Evolutionary conservation across 306 rosid genomes (phyloP).

Genomic region (Trifolium repens): DNA sequence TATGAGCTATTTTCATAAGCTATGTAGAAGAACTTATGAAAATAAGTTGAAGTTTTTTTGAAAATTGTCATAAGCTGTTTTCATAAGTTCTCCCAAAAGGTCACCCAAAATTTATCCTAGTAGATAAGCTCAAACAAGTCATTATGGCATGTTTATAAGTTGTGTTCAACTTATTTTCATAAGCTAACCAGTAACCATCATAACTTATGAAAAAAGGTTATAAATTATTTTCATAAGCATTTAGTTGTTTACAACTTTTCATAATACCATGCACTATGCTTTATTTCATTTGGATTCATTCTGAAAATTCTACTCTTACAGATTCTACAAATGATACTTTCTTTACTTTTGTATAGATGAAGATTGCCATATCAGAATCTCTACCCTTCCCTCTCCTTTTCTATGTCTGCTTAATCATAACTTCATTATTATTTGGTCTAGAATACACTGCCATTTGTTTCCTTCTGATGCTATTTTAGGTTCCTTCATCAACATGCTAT

Average conservation of each 20-base stretch:
- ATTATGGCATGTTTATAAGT: neutral
- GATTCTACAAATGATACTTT: slow-evolving; percentile 40
- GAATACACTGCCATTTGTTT: slow-evolving; percentile 37
- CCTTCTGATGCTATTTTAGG: slow-evolving; percentile 42
- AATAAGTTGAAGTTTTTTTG: too few species aligned
- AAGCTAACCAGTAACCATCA: neutral
- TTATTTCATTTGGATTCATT: slow-evolving; percentile 24
- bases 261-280: neutral
- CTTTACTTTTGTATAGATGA: slow-evolving; percentile 31
- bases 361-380: slow-evolving; percentile 30
- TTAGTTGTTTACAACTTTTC: neutral
- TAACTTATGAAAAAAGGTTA: neutral
- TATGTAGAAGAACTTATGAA: too few species aligned
- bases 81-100: too few species aligned
- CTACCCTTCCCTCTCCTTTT: neutral
- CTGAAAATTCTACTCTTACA: slow-evolving; percentile 19
- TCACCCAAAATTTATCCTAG: too few species aligned
- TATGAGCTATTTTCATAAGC: too few species aligned
- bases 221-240: neutral
- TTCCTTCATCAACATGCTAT: slow-evolving; percentile 44
- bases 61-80: too few species aligned
- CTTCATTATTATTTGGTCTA: slow-evolving; percentile 47
- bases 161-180: neutral
- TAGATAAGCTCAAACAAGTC: too few species aligned
- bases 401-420: slow-evolving; percentile 36